A percentile compares a stretch with the other conserved stretches of the same genome.
Evolutionary conservation across 352 stramenopile species (phyloP).

Genomic region (Pythium vanterpoolii): DNA sequence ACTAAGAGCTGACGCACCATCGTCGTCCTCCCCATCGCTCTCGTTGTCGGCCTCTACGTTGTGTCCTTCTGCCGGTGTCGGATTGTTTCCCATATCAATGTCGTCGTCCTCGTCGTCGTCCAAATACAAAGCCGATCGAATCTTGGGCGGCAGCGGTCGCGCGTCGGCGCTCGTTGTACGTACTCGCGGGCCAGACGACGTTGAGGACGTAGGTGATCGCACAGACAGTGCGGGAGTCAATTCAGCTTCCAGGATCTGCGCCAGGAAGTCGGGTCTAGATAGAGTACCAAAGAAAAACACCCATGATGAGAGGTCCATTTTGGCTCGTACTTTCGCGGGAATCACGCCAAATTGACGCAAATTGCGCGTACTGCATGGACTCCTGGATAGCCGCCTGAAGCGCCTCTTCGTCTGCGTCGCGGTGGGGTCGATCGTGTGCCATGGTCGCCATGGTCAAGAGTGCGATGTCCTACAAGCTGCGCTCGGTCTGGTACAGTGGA

Average conservation of each 20-base stretch:
- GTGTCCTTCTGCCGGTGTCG: neutral
- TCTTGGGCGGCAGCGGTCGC: conserved; percentile 2
- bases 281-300: neutral
- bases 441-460: too few relatives aligned
- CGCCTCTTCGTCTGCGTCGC: conserved; percentile 68
- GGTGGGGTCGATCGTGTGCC: conserved; percentile 21
- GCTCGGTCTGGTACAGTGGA: neutral
- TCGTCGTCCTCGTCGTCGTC: conserved; percentile 12
- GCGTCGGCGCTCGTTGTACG: conserved; percentile 1
- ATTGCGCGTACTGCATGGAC: conserved; percentile 45
- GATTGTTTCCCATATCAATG: neutral
- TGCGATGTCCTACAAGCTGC: too few relatives aligned
- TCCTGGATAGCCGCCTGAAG: conserved; percentile 61
- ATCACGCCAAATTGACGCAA: neutral
- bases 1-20: conserved; percentile 4
- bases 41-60: conserved; percentile 2
- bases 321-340: neutral
- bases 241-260: conserved; percentile 69
- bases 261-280: conserved; percentile 59
- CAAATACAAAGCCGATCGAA: conserved; percentile 7
- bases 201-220: neutral
- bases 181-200: neutral
- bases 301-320: neutral
- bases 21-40: conserved; percentile 23
- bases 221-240: conserved; percentile 7